These are phyloP conservation scores for Clonostachys byssicola DNA, from an alignment of 2,329 filamentous ascomycete genomes.

Conservation along the genomic window DNA sequence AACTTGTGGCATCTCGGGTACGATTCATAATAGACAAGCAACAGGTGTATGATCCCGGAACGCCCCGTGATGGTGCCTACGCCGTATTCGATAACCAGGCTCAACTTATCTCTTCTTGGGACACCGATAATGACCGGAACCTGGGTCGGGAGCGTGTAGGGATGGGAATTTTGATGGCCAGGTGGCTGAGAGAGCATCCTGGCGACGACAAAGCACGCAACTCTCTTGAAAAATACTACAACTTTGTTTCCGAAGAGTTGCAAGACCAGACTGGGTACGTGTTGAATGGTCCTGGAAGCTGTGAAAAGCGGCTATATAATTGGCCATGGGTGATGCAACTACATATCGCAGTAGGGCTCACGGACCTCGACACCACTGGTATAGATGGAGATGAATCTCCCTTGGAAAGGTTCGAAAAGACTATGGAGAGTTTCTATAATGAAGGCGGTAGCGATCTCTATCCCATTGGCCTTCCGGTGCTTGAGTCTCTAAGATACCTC, in stretches of 20 bases:
- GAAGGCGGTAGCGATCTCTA: neutral
- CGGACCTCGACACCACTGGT: neutral
- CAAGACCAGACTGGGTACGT: neutral
- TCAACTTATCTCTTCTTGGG: neutral
- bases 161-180: neutral
- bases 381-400: neutral
- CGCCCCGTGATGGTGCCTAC: neutral
- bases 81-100: neutral
- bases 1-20: neutral
- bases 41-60: neutral
- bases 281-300: neutral
- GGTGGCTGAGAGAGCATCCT: neutral
- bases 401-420: neutral
- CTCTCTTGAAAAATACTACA: neutral
- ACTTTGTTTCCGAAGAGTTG: neutral
- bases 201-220: neutral
- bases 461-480: neutral
- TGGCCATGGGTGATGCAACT: neutral
- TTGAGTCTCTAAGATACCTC: neutral
- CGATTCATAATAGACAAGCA: neutral
- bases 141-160: neutral
- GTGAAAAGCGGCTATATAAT: neutral
- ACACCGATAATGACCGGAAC: neutral
- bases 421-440: neutral
- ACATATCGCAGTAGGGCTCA: neutral